phyloP scores from a whole-genome alignment of 495 filamentous ascomycete genomes.

The Penicillium coprophilum region DNA sequence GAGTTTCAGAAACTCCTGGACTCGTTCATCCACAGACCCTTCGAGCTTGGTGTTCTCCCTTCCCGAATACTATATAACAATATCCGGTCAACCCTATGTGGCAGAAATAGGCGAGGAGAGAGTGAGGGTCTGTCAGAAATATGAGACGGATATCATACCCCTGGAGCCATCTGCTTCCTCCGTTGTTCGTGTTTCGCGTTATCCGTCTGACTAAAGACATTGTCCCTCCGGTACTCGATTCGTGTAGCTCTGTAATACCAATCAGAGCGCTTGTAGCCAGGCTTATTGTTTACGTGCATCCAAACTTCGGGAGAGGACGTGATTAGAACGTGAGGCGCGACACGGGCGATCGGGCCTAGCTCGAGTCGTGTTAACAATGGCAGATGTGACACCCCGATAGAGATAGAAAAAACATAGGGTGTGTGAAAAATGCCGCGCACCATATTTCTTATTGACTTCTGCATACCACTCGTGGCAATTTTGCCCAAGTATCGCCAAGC shows the following conservation, averaged over 20 bases:
- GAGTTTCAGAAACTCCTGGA: too few species aligned
- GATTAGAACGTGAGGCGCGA: constrained; percentile 25
- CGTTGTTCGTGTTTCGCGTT: constrained; percentile 24
- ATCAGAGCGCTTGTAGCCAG: constrained; percentile 27
- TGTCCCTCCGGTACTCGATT: constrained; percentile 13
- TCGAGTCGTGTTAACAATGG: too few species aligned
- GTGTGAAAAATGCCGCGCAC: constrained; percentile 13
- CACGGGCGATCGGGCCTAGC: background rate
- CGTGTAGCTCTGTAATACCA: constrained; percentile 28
- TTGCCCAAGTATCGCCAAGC: constrained; percentile 27
- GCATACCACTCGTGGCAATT: constrained; percentile 33
- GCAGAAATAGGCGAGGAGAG: too few species aligned
- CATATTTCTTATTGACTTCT: constrained; percentile 33
- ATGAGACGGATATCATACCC: constrained; percentile 18
- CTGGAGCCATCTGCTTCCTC: constrained; percentile 30
- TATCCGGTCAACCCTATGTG: too few species aligned
- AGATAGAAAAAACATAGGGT: too few species aligned
- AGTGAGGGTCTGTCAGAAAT: too few species aligned
- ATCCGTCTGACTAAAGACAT: constrained; percentile 23
- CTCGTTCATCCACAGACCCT: too few species aligned
- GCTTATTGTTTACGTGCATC: constrained; percentile 28
- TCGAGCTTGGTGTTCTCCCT: too few species aligned
- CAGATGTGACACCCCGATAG: too few species aligned
- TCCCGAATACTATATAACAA: too few species aligned
- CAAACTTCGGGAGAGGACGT: constrained; percentile 30